A percentile compares a stretch with the other conserved stretches of the same genome.
phyloP scores from a whole-genome alignment of 306 rosid genomes.

The Quercus engelmannii region DNA sequence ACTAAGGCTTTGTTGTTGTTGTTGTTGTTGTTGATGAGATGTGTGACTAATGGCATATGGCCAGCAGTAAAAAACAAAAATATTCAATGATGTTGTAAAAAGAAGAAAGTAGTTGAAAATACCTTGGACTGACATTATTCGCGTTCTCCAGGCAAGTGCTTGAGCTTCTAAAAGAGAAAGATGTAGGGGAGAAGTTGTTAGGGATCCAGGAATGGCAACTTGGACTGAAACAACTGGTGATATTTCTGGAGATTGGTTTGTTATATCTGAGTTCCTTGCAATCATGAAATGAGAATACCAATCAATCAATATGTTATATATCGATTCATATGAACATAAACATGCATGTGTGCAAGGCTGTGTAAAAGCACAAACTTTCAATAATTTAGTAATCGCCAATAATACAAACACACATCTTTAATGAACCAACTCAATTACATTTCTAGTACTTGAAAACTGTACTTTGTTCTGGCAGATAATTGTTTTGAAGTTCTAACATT shows the following conservation, averaged over 20 bases:
- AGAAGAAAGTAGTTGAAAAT: conserved; percentile 6
- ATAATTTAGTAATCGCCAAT: background rate
- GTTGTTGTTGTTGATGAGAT: too few species aligned
- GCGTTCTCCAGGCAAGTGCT: conserved; percentile 71
- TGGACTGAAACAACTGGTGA: conserved; percentile 58
- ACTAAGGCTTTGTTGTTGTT: too few species aligned
- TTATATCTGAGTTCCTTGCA: conserved; percentile 54
- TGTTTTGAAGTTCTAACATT: background rate
- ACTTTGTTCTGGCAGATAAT: background rate
- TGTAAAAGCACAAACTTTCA: background rate
- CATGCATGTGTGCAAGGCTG: background rate
- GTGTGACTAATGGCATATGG: background rate
- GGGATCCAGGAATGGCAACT: conserved; percentile 57
- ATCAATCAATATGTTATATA: conserved; percentile 13
- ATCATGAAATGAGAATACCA: conserved; percentile 18
- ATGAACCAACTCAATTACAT: conserved; percentile 10
- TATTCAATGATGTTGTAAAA: background rate
- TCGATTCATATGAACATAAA: background rate
- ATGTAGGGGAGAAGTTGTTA: conserved; percentile 52
- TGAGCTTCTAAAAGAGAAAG: conserved; percentile 47
- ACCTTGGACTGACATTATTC: conserved; percentile 68
- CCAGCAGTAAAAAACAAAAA: conserved; percentile 4
- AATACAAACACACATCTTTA: background rate
- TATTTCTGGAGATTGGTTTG: conserved; percentile 40
- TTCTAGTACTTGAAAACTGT: background rate